phyloP scores from a whole-genome alignment of 345 rosid genomes.

The Citrus sp. region DNA sequence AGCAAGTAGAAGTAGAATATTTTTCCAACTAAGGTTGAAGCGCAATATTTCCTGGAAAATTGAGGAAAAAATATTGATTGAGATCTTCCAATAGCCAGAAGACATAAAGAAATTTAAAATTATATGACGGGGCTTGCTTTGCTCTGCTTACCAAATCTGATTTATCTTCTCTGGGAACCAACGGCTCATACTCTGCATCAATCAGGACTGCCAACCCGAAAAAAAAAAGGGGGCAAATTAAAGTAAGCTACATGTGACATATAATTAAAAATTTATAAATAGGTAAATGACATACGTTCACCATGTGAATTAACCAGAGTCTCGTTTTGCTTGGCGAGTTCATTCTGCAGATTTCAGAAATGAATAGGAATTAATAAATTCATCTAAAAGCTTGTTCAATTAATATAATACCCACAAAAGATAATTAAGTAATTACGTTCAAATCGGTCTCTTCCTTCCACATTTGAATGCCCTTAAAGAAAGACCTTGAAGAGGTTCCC shows the following conservation, averaged over 20 bases:
- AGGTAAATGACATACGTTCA: slow-evolving; percentile 52
- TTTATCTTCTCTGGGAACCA: slow-evolving; percentile 67
- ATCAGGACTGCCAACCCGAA: slow-evolving; percentile 54
- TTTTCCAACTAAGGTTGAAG: slow-evolving; percentile 72
- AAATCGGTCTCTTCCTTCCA: slow-evolving; percentile 87
- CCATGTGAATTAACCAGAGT: slow-evolving; percentile 58
- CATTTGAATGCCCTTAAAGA: slow-evolving; percentile 69
- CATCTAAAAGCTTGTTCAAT: neutral
- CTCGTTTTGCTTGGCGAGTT: slow-evolving; percentile 42
- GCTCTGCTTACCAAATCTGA: slow-evolving; percentile 45
- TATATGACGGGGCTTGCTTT: neutral
- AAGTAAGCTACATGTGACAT: neutral
- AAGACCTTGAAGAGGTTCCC: slow-evolving; percentile 86
- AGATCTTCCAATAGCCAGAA: neutral
- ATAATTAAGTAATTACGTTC: slow-evolving; percentile 35
- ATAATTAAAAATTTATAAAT: too few species aligned
- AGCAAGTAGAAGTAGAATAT: slow-evolving; percentile 38
- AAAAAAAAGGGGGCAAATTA: neutral
- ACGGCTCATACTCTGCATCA: slow-evolving; percentile 69
- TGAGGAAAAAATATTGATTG: neutral
- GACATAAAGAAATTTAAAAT: neutral
- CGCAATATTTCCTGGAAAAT: slow-evolving; percentile 55
- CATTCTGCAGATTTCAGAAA: slow-evolving; percentile 47
- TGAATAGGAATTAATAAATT: neutral
- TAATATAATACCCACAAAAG: too few species aligned